Percentiles rank a stretch among this genome's conserved stretches.
Conservation (phyloP, 176 grass and related monocot genomes). For the Pontederia paniculata region DNA sequence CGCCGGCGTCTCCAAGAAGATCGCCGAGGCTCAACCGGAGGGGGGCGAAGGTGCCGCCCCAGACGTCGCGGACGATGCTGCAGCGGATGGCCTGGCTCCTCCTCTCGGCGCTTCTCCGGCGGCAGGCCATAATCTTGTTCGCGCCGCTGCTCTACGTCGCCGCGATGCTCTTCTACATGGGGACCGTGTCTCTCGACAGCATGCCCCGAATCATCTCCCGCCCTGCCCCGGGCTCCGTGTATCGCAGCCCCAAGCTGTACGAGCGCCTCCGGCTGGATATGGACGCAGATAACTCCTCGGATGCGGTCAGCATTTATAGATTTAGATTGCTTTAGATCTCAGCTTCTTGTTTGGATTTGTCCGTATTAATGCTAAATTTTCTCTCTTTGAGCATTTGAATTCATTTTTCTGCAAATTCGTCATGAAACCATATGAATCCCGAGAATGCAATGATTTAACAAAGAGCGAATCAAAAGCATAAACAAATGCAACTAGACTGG, state of each 20-base stretch:
- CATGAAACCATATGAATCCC: too few relatives aligned
- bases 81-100: slow-evolving; percentile 40
- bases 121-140: slow-evolving; percentile 91
- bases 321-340: background rate
- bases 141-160: slow-evolving; percentile 82
- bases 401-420: too few relatives aligned
- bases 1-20: slow-evolving; percentile 45
- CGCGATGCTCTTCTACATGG: slow-evolving; percentile 86
- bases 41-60: slow-evolving; percentile 18
- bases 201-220: slow-evolving; percentile 78
- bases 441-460: too few relatives aligned
- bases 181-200: slow-evolving; percentile 75
- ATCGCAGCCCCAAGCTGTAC: slow-evolving; percentile 87
- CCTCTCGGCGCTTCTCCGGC: slow-evolving; percentile 58
- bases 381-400: too few relatives aligned
- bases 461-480: too few relatives aligned
- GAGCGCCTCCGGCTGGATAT: slow-evolving; percentile 54
- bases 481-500: too few relatives aligned
- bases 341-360: background rate
- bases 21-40: slow-evolving; percentile 37
- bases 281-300: slow-evolving; percentile 89
- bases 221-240: slow-evolving; percentile 57
- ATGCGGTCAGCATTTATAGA: slow-evolving; percentile 36
- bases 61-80: slow-evolving; percentile 9
- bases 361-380: too few relatives aligned